Percentiles rank a stretch among this genome's conserved stretches.
These are phyloP conservation scores for Uromyces viciae-fabae DNA, from an alignment of 1,284 basidiomycete genomes.

Conservation along the genomic window DNA sequence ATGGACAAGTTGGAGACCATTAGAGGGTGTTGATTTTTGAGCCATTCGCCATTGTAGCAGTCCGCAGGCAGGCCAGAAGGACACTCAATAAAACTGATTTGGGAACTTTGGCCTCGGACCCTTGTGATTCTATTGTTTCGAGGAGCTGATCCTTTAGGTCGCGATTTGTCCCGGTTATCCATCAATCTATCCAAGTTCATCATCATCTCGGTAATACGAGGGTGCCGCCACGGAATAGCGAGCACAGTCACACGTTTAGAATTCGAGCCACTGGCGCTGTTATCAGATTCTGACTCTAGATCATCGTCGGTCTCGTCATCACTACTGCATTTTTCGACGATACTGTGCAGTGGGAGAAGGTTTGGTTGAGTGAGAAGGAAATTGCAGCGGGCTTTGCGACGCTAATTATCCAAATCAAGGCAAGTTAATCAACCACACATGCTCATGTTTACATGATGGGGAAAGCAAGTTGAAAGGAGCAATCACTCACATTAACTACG, in stretches of 20 bases:
- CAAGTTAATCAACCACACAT: neutral
- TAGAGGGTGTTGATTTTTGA: neutral
- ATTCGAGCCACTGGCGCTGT: neutral
- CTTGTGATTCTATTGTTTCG: neutral
- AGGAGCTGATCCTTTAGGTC: neutral
- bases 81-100: neutral
- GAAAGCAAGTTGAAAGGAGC: neutral
- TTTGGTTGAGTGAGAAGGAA: neutral
- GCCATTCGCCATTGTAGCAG: conserved; percentile 11
- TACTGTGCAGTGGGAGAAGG: neutral
- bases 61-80: neutral
- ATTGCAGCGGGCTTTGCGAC: neutral
- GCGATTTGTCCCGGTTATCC: neutral
- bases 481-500: neutral
- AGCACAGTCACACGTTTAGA: neutral
- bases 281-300: neutral
- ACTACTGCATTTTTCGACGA: conserved; percentile 15
- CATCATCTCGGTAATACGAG: neutral
- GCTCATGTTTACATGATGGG: neutral
- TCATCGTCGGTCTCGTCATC: conserved; percentile 6
- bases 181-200: neutral
- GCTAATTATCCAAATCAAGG: neutral
- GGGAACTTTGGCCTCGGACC: neutral
- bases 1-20: neutral
- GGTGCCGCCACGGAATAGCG: neutral